These are phyloP conservation scores for Radiomyces spectabilis DNA, from an alignment of 192 early-diverging fungal species.

Conservation along the genomic window DNA sequence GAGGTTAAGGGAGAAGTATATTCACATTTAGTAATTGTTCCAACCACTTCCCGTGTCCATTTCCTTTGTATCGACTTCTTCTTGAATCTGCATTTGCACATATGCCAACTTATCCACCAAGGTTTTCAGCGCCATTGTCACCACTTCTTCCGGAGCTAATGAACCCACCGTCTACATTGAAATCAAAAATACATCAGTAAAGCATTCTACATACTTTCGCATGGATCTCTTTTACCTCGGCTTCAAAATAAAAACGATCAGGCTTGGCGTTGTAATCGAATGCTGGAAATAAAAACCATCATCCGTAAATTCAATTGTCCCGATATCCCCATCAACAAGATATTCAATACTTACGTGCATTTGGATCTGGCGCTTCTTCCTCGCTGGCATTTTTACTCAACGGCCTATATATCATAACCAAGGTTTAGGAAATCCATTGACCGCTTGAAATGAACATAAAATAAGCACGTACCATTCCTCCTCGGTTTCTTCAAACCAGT, in stretches of 20 bases:
- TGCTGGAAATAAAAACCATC: slow-evolving; percentile 17
- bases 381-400: slow-evolving; percentile 55
- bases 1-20: no score
- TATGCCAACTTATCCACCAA: slow-evolving; percentile 68
- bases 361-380: slow-evolving; percentile 43
- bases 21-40: no score
- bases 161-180: slow-evolving; percentile 72
- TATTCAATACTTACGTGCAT: slow-evolving; percentile 35
- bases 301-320: neutral
- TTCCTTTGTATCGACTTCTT: slow-evolving; percentile 29
- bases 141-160: slow-evolving; percentile 64
- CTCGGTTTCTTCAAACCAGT: slow-evolving; percentile 88
- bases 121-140: slow-evolving; percentile 58
- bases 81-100: slow-evolving; percentile 58
- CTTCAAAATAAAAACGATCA: slow-evolving; percentile 66
- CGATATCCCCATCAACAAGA: neutral
- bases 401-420: slow-evolving; percentile 27
- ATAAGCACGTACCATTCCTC: slow-evolving; percentile 68
- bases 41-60: no score
- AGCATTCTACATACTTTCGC: neutral
- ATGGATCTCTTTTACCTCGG: slow-evolving; percentile 42
- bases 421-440: neutral
- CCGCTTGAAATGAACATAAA: neutral
- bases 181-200: slow-evolving; percentile 2
- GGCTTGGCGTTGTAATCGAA: slow-evolving; percentile 82